phyloP scores from a whole-genome alignment of 495 filamentous ascomycete genomes.

The Haplographium delicatum region DNA sequence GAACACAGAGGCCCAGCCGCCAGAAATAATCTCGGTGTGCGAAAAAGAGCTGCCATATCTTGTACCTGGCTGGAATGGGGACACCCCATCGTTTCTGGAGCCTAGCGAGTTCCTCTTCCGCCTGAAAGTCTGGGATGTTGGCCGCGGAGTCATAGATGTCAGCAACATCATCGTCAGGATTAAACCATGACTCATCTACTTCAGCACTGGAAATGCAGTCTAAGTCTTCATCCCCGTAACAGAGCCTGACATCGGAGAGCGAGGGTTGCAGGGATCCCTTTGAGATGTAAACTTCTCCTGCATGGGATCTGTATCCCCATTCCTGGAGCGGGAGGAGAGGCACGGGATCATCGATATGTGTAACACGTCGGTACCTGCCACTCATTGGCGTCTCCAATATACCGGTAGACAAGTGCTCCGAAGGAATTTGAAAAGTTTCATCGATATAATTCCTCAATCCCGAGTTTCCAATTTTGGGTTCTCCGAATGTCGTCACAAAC shows the following conservation, averaged over 20 bases:
- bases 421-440: conserved; percentile 50
- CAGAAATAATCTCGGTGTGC: conserved; percentile 97
- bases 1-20: conserved; percentile 84
- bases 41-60: conserved; percentile 88
- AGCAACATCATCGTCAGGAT: conserved; percentile 1
- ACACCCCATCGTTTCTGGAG: conserved; percentile 27
- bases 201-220: conserved; percentile 41
- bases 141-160: conserved; percentile 3
- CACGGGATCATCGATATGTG: conserved; percentile 82
- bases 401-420: conserved; percentile 9
- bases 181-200: conserved; percentile 11
- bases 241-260: conserved; percentile 61
- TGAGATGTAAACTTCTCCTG: conserved; percentile 79
- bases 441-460: conserved; percentile 66
- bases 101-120: conserved; percentile 18
- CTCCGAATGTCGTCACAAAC: conserved; percentile 84
- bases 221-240: conserved; percentile 64
- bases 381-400: conserved; percentile 13
- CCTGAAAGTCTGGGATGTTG: not conserved
- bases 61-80: conserved; percentile 56
- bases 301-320: conserved; percentile 84
- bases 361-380: conserved; percentile 67
- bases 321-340: conserved; percentile 78
- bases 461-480: conserved; percentile 78
- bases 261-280: conserved; percentile 62